Base-by-base conservation (phyloP, 1,284 basidiomycete genomes). In the Moesziomyces antarcticus region DNA sequence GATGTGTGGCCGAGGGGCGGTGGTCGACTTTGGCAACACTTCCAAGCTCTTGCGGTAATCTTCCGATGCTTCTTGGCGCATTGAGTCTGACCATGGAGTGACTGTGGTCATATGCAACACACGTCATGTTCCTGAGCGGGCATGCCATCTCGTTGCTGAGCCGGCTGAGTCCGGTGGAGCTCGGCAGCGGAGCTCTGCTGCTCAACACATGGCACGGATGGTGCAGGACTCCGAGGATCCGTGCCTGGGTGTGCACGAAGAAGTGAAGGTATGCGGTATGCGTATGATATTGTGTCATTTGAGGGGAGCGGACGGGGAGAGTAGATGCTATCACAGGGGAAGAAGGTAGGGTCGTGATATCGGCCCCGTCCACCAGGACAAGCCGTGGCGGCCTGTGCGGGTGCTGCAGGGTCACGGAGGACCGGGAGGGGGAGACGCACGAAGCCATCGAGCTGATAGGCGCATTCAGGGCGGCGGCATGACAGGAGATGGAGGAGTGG, bases 331-430 rank as follows among this genome's bases (percentile, higher is more conserved):
- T 40, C 37, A 40, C 37, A 18, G 4, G 37, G 8, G 16, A 1
- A 7, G 5, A 16, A 14, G 37, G 16, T 6, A 18, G 5, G 37
- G 6, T 40, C 16, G 37, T 18, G 33, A 35, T 35, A 35, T 10
- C n/a, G n/a, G n/a, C n/a, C n/a, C n/a, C n/a, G n/a, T n/a, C n/a
- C n/a, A n/a, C n/a, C n/a, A n/a, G n/a, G n/a, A 49, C 35, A 10
- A 9, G 21, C 13, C 18, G n/a, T 33, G 25, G 25, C 25, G 3
- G 37, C 7, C 40, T 27, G 13, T 44, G 20, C 18, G 16, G 13
- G 51, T 25, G 27, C 25, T 66, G 65, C 58, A 61, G 50, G 58
- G 65, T 67, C 64, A 61, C 58, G 50, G 20, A 33, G 45, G 21
- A 37, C 33, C 9, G 24, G 7, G 33, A 30, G 22, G 44, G 22